Conservation (phyloP, 2,329 filamentous ascomycete genomes). For the Trichoderma koningii region DNA sequence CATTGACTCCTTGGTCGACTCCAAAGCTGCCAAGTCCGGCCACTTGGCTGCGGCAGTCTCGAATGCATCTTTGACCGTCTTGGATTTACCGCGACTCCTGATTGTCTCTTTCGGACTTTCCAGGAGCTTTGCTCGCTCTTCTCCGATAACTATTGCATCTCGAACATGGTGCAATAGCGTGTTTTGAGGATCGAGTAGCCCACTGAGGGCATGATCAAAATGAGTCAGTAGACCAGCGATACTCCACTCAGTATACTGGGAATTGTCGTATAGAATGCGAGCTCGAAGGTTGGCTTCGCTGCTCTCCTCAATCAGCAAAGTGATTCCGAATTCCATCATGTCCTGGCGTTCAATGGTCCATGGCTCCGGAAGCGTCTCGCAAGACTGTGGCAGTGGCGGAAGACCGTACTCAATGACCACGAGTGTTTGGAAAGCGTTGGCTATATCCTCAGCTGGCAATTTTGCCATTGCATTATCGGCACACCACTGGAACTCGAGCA, state of each 20-base stretch:
- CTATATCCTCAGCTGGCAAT: background rate
- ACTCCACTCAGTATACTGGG: background rate
- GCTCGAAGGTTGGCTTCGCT: background rate
- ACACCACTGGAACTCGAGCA: constrained; percentile 1
- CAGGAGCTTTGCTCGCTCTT: background rate
- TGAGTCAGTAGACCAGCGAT: background rate
- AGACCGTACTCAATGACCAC: constrained; percentile 8
- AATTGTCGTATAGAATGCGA: background rate
- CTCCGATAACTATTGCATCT: background rate
- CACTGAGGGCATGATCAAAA: background rate
- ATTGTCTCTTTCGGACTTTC: background rate
- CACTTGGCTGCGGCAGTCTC: constrained; percentile 5
- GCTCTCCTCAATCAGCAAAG: background rate
- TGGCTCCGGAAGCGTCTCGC: background rate
- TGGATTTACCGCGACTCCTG: background rate
- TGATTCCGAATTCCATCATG: constrained; percentile 11
- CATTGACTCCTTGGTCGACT: background rate
- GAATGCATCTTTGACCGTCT: constrained; percentile 3
- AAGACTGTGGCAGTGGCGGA: background rate
- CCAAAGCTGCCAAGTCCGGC: background rate
- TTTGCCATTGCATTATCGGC: background rate
- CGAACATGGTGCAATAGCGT: background rate
- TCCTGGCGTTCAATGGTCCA: constrained; percentile 2
- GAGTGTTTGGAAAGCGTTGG: background rate
- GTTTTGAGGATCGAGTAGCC: background rate